A percentile compares a stretch with the other conserved stretches of the same genome.
These are phyloP conservation scores for Pouteria campechiana DNA, from an alignment of 179 eudicot genomes.

Conservation along the genomic window DNA sequence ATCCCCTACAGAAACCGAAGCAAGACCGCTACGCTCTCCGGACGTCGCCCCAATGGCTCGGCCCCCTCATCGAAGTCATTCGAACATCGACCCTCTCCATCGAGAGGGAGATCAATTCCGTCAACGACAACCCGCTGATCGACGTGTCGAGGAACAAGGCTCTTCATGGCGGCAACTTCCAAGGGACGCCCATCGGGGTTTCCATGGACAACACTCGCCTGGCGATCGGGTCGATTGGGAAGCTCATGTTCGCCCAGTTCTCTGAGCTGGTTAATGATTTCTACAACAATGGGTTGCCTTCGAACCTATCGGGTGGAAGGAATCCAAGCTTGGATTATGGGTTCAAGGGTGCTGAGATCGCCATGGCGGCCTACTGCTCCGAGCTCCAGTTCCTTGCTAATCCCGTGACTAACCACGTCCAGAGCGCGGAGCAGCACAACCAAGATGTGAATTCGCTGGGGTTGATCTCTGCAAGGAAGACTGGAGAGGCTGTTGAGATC, in stretches of 20 bases:
- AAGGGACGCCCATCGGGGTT: conserved; percentile 63
- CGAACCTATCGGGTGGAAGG: conserved; percentile 46
- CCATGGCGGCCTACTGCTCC: conserved; percentile 61
- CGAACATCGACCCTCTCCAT: conserved; percentile 44
- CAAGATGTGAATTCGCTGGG: conserved; percentile 63
- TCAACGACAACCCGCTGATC: conserved; percentile 56
- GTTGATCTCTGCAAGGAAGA: conserved; percentile 42
- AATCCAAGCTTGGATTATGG: conserved; percentile 64
- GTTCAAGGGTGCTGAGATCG: conserved; percentile 56
- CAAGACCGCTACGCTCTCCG: conserved; percentile 57
- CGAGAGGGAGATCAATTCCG: conserved; percentile 56
- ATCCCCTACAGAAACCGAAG: conserved; percentile 54
- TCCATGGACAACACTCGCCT: conserved; percentile 57
- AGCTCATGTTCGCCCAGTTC: conserved; percentile 51
- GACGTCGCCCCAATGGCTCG: conserved; percentile 67
- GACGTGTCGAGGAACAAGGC: conserved; percentile 61
- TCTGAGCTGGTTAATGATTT: conserved; percentile 53
- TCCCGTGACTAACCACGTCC: conserved; percentile 62
- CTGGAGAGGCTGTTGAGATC: conserved; percentile 48
- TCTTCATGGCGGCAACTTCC: conserved; percentile 57
- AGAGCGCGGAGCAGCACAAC: conserved; percentile 63
- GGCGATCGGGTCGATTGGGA: conserved; percentile 49
- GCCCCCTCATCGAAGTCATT: conserved; percentile 54
- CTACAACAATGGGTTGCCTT: conserved; percentile 59
- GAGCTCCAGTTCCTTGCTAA: conserved; percentile 53